phyloP scores from a whole-genome alignment of 768 basidiomycete species.

The Tylopilus vinaceipallidus region DNA sequence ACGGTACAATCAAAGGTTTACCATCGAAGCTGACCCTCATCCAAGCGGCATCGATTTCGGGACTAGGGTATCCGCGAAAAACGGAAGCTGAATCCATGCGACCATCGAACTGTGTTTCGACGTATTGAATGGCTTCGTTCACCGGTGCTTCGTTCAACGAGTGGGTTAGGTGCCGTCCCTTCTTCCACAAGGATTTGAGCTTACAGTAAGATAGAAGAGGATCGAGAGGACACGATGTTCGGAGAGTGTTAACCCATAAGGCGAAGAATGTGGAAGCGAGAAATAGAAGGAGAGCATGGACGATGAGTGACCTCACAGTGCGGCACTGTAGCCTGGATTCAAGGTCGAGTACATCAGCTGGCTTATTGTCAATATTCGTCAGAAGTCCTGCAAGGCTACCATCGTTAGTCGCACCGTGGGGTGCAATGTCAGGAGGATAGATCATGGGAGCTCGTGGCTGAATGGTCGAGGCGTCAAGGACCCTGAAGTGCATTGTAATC shows the following conservation, averaged over 20 bases:
- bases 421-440: too few species aligned
- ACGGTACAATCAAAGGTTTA: neutral
- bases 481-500: too few species aligned
- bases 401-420: too few species aligned
- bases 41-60: slow-evolving; percentile 9
- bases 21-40: neutral
- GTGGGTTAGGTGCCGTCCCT: neutral
- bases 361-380: too few species aligned
- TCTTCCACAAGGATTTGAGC: neutral
- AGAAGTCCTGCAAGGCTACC: too few species aligned
- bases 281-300: neutral
- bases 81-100: neutral
- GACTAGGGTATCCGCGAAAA: neutral
- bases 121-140: slow-evolving; percentile 5
- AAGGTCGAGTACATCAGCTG: too few species aligned
- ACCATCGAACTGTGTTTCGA: slow-evolving; percentile 1
- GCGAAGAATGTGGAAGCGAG: neutral
- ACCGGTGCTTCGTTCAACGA: neutral
- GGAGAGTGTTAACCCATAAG: neutral
- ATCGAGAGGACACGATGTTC: neutral
- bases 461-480: too few species aligned
- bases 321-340: neutral
- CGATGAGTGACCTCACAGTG: neutral
- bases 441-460: too few species aligned
- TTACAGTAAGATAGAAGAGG: neutral